Percentiles rank a stretch among this genome's conserved stretches.
phyloP scores from a whole-genome alignment of 2,329 filamentous ascomycete species.

The Curvularia eragrostidis region DNA sequence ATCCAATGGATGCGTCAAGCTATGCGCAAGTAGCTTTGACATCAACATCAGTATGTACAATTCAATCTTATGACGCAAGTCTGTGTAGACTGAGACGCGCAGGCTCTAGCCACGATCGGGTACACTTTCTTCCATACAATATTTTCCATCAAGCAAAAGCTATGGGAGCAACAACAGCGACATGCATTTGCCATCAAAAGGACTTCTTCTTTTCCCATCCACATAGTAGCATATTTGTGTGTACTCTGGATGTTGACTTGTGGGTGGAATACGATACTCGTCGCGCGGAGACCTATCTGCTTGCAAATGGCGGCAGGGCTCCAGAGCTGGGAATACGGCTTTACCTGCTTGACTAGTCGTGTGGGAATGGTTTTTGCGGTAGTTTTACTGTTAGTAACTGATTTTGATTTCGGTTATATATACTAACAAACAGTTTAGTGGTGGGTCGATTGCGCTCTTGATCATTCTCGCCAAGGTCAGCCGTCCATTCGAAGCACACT shows the following conservation, averaged over 20 bases:
- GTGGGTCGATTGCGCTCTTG: constrained; percentile 43
- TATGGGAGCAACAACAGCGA: constrained; percentile 36
- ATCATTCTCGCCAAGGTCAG: constrained; percentile 42
- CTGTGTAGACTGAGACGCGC: constrained; percentile 6
- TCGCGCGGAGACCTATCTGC: constrained; percentile 47
- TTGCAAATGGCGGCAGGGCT: constrained; percentile 28
- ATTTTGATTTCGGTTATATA: background rate
- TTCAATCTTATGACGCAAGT: background rate
- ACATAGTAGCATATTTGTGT: constrained; percentile 41
- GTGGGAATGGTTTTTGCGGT: constrained; percentile 42
- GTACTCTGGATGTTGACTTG: constrained; percentile 48
- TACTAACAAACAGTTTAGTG: constrained; percentile 26
- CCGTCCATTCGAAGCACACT: constrained; percentile 48
- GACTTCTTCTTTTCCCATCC: constrained; percentile 44
- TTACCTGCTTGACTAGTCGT: constrained; percentile 41
- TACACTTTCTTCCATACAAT: constrained; percentile 48
- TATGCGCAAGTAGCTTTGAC: constrained; percentile 43
- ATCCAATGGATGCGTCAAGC: constrained; percentile 37
- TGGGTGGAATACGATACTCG: constrained; percentile 51
- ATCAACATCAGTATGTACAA: constrained; percentile 38
- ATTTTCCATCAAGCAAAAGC: constrained; percentile 42
- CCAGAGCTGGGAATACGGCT: constrained; percentile 43
- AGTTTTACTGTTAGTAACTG: constrained; percentile 41
- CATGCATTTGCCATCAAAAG: constrained; percentile 35
- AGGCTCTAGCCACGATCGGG: constrained; percentile 44